phyloP scores from a whole-genome alignment of 140 eudicot species.

The Stevia rebaudiana region DNA sequence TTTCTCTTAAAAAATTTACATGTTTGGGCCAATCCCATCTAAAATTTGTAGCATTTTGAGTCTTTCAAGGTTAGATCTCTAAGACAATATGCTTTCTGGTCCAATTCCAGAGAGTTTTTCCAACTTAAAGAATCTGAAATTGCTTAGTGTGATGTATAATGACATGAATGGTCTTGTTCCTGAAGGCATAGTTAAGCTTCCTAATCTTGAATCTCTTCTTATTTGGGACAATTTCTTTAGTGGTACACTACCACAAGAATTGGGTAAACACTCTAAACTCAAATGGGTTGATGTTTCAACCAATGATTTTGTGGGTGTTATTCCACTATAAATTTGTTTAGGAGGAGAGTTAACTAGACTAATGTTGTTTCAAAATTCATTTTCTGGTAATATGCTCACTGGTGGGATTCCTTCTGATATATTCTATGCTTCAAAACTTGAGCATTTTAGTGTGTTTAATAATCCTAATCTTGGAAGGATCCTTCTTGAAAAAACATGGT shows the following conservation, averaged over 20 bases:
- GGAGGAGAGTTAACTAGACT: slow-evolving; percentile 50
- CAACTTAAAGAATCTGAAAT: slow-evolving; percentile 44
- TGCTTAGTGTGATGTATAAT: slow-evolving; percentile 82
- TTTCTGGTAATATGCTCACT: slow-evolving; percentile 49
- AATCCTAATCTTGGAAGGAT: slow-evolving; percentile 70
- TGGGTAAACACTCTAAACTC: slow-evolving; percentile 72
- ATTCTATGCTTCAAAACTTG: slow-evolving; percentile 47
- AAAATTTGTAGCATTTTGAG: slow-evolving; percentile 42
- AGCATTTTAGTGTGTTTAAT: slow-evolving; percentile 71
- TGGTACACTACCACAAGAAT: slow-evolving; percentile 66
- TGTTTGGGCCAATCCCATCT: slow-evolving; percentile 54
- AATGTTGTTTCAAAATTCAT: slow-evolving; percentile 74
- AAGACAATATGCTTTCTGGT: slow-evolving; percentile 76
- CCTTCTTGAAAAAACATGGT: slow-evolving; percentile 60
- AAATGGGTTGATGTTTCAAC: slow-evolving; percentile 88
- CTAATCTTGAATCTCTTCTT: slow-evolving; percentile 61
- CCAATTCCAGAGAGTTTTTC: slow-evolving; percentile 70
- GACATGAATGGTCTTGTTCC: slow-evolving; percentile 79
- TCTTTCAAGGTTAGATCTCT: slow-evolving; percentile 85
- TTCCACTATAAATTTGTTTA: slow-evolving; percentile 72
- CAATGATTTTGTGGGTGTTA: slow-evolving; percentile 53
- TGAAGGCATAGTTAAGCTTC: slow-evolving; percentile 63
- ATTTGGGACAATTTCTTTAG: slow-evolving; percentile 80
- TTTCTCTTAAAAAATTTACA: slow-evolving; percentile 71
- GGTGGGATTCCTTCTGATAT: slow-evolving; percentile 76